Conservation (phyloP, 2,329 filamentous ascomycete genomes). For the Arthroderma uncinatum region DNA sequence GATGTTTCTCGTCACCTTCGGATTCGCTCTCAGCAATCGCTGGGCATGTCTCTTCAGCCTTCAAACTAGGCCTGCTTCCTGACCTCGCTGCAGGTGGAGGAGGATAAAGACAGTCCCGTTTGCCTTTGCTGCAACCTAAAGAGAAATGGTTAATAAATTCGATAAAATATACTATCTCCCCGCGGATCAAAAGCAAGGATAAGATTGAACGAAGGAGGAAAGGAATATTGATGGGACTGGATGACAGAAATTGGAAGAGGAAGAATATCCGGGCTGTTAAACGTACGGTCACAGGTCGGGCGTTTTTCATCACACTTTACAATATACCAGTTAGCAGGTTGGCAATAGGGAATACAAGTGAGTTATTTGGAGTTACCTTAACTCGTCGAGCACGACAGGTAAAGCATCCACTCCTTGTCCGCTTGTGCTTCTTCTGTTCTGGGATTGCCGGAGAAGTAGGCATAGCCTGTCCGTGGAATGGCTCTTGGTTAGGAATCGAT, state of each 20-base stretch:
- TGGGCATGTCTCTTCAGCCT: conserved; percentile 29
- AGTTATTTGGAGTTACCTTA: conserved; percentile 42
- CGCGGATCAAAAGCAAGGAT: background rate
- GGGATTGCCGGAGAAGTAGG: conserved; percentile 15
- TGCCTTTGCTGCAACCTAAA: conserved; percentile 77
- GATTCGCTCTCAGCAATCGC: conserved; percentile 40
- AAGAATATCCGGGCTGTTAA: no score
- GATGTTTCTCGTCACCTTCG: conserved; percentile 34
- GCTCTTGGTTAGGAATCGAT: background rate
- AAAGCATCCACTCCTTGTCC: conserved; percentile 86
- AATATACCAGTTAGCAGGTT: conserved; percentile 8
- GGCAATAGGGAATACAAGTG: background rate
- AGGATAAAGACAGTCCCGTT: conserved; percentile 81
- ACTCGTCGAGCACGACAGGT: conserved; percentile 84
- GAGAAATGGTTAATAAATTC: conserved; percentile 9
- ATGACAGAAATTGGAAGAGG: background rate
- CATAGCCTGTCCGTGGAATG: background rate
- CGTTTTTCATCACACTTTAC: conserved; percentile 76
- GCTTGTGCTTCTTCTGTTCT: conserved; percentile 80
- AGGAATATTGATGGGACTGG: no score
- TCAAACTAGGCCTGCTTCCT: conserved; percentile 33
- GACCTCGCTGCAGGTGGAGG: conserved; percentile 44
- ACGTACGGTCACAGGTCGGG: conserved; percentile 67
- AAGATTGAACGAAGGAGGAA: no score
- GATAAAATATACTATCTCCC: conserved; percentile 3